Base-by-base conservation (phyloP, 2,329 filamentous ascomycete genomes). In the Epichloe amarillans region DNA sequence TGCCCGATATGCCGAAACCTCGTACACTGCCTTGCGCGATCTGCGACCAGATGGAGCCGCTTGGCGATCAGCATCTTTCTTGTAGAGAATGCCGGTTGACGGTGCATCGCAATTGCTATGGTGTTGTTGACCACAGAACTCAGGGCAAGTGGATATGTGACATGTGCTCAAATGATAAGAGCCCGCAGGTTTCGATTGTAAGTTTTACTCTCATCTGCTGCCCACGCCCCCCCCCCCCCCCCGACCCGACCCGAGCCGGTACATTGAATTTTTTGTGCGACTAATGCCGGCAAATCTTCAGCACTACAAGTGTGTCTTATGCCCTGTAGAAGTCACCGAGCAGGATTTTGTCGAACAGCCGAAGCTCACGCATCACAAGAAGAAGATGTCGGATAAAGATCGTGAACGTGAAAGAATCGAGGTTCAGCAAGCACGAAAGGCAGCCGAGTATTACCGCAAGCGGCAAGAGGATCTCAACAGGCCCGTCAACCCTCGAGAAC, bases 121-220 rank as follows among this genome's bases (percentile, higher is more conserved):
- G 93, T n/a, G 76, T 97, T 35, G 57, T 78, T 39, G 80, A 84
- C 44, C 81, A 84, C 51, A 80, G 86, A 41, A 76, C 75, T 50
- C 76, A 80, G 35, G 78, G 76, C 43, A 95, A 95, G 67, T 98
- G 93, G 93, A 80, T 84, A 40, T 98, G 93, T 66, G 93, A 97
- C 67, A 95, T 90, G 79, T 98, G 93, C 67, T 75, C 82, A 38
- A 98, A 98, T 62, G 93, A 98, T 64, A 88, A 89, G 64, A 91
- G 84, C 60, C 89, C 91, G 5, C 83, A 88, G 57, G 84, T 95
- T 43, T 96, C 93, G n/a, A 91, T 94, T 52, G 84, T 86, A 74
- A 75, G 82, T 73, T 6, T 3, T 14, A 19, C 26, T 15, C 19
- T 19, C 19, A n/a, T 6, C 21, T 21, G 19, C 19, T 1, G 3